Conservation (phyloP, 176 grass and related monocot species). For the Alopecurus myosuroides region DNA sequence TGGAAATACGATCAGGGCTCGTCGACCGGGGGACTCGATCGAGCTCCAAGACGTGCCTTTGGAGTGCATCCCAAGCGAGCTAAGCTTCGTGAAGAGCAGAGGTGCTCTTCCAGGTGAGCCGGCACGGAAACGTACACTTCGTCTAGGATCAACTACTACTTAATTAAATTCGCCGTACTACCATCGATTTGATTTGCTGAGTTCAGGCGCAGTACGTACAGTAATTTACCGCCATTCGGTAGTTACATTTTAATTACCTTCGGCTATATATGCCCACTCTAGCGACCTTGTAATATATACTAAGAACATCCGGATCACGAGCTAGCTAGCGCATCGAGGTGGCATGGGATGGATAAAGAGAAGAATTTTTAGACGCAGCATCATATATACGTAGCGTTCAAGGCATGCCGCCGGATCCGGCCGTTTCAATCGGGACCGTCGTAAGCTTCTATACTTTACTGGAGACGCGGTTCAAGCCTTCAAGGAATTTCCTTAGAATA, state of each 20-base stretch:
- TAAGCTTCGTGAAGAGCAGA: conserved; percentile 2
- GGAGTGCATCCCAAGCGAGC: conserved; percentile 32
- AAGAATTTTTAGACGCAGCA: neutral
- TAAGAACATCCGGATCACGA: neutral
- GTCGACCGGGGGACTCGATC: neutral
- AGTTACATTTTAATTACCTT: neutral
- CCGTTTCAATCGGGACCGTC: neutral
- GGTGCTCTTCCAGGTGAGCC: neutral
- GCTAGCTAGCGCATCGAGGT: neutral
- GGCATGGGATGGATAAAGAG: neutral
- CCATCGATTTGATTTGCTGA: neutral
- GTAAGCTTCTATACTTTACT: neutral
- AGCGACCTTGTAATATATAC: neutral
- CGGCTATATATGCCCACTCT: neutral
- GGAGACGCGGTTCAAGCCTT: neutral
- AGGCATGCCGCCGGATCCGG: conserved; percentile 19
- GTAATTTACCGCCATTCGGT: neutral
- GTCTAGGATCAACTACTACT: neutral
- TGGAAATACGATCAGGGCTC: conserved; percentile 26
- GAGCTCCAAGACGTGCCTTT: conserved; percentile 4
- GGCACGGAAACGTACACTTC: neutral
- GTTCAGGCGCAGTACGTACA: neutral
- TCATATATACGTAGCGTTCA: conserved; percentile 39
- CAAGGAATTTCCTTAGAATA: too few relatives aligned
- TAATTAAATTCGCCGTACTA: neutral